Percentiles rank a stretch among this genome's conserved stretches.
phyloP scores from a whole-genome alignment of 2,329 filamentous ascomycete genomes.

The Aspergillus costaricaensis region DNA sequence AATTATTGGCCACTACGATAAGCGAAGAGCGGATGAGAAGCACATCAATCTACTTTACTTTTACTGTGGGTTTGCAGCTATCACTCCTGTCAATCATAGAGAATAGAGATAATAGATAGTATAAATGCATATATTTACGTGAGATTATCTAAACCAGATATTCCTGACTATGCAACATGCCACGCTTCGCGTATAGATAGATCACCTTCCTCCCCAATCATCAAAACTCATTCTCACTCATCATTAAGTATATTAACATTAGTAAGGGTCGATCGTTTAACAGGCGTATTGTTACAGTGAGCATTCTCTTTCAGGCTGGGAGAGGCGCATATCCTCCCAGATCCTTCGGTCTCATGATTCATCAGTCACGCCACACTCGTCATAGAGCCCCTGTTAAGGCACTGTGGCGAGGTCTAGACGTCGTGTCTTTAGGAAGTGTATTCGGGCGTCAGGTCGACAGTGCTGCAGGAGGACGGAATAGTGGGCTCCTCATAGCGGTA shows the following conservation, averaged over 20 bases:
- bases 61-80: too few species aligned
- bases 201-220: background rate
- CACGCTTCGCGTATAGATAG: background rate
- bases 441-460: slow-evolving; percentile 32
- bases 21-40: background rate
- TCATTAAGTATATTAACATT: background rate
- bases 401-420: slow-evolving; percentile 3
- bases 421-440: slow-evolving; percentile 26
- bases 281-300: slow-evolving; percentile 10
- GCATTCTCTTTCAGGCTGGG: background rate
- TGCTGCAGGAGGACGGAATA: slow-evolving; percentile 38
- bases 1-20: slow-evolving; percentile 6
- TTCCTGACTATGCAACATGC: background rate
- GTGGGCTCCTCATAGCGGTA: slow-evolving; percentile 24
- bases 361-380: slow-evolving; percentile 22
- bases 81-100: too few species aligned
- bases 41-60: background rate
- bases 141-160: background rate
- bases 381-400: slow-evolving; percentile 9
- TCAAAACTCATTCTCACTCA: background rate
- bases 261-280: background rate
- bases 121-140: too few species aligned
- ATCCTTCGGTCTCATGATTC: slow-evolving; percentile 15
- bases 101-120: too few species aligned
- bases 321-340: background rate